phyloP scores from a whole-genome alignment of 129 eudicot species.

The Deinandra increscens region DNA sequence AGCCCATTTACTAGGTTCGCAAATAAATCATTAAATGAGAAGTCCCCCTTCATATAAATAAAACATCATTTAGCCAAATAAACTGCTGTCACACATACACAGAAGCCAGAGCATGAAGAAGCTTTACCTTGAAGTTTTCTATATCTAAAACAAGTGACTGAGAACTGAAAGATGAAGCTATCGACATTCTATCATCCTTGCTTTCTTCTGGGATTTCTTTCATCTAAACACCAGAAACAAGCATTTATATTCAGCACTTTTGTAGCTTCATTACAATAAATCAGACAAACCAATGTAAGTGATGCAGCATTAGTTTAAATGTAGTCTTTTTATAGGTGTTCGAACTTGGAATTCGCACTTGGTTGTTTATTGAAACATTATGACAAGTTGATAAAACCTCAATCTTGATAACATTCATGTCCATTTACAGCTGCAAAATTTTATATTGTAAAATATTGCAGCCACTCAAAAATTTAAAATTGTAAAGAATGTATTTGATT shows the following conservation, averaged over 20 bases:
- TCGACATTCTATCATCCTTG: constrained; percentile 17
- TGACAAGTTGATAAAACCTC: no score
- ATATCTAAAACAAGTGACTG: constrained; percentile 60
- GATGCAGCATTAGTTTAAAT: background rate
- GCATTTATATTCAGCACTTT: constrained; percentile 17
- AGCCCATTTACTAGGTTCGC: constrained; percentile 69
- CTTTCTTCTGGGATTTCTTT: constrained; percentile 48
- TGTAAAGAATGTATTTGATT: no score
- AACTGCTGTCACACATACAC: background rate
- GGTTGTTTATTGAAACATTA: no score
- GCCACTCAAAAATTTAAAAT: no score
- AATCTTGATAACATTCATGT: no score
- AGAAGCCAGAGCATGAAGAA: background rate
- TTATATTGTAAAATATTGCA: no score
- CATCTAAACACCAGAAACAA: constrained; percentile 47
- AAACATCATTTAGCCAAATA: constrained; percentile 20
- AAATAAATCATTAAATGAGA: constrained; percentile 75
- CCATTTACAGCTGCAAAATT: no score
- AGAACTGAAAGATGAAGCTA: constrained; percentile 21
- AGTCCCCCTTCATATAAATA: constrained; percentile 62
- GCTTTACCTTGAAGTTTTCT: constrained; percentile 66
- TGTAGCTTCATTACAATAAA: background rate
- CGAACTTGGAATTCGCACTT: background rate
- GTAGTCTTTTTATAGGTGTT: no score
- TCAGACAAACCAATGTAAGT: background rate